Percentiles rank a stretch among this genome's conserved stretches.
phyloP scores from a whole-genome alignment of 2,329 filamentous ascomycete genomes.

The Fusarium globosum region DNA sequence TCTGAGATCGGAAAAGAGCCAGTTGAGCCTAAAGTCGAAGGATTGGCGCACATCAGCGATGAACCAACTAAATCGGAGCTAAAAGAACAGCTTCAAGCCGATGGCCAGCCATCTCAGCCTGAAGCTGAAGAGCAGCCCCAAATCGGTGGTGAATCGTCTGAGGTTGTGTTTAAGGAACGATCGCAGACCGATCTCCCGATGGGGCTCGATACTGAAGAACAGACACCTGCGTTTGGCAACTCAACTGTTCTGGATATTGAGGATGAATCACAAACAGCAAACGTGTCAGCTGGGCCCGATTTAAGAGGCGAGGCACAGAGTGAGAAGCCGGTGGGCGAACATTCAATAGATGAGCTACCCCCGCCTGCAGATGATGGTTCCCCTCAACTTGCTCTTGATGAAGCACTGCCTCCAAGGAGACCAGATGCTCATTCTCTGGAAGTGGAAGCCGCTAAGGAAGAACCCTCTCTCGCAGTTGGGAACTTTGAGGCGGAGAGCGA shows the following conservation, averaged over 20 bases:
- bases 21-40: not conserved
- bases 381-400: slow-evolving; percentile 4
- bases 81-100: not conserved
- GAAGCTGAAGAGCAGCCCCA: not conserved
- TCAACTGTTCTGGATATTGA: not conserved
- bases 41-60: not conserved
- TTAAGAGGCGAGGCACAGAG: not conserved
- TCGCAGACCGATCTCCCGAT: not conserved
- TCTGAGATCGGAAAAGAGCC: not conserved
- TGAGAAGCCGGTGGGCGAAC: not conserved
- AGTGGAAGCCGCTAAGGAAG: slow-evolving; percentile 29
- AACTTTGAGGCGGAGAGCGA: slow-evolving; percentile 38
- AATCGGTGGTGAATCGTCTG: not conserved
- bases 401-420: slow-evolving; percentile 46
- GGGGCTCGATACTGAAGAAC: not conserved
- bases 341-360: not conserved
- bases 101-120: not conserved
- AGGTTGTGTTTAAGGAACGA: not conserved
- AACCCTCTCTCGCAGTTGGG: slow-evolving; percentile 40
- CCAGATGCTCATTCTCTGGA: slow-evolving; percentile 31
- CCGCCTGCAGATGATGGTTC: not conserved
- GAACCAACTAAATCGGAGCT: not conserved
- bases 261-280: not conserved
- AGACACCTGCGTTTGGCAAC: not conserved
- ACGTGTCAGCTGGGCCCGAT: not conserved